These are phyloP conservation scores for Syzygium oleosum DNA, from an alignment of 345 rosid genomes.

Conservation along the genomic window DNA sequence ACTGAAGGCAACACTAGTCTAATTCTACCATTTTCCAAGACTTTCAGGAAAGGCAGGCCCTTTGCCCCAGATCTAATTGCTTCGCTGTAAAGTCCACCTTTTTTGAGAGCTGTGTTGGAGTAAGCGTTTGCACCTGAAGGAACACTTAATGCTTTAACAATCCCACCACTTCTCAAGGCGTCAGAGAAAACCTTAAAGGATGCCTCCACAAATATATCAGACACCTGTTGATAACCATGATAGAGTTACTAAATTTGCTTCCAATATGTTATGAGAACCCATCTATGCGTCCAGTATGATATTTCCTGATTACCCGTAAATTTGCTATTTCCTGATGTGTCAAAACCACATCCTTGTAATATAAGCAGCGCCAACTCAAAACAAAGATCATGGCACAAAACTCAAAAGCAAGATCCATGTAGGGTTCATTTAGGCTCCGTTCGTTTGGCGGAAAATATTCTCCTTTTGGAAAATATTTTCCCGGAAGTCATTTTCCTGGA, in stretches of 20 bases:
- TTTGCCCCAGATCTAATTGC: conserved; percentile 94
- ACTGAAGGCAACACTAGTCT: neutral
- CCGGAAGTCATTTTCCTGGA: too few relatives aligned
- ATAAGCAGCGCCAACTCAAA: neutral
- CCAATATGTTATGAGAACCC: neutral
- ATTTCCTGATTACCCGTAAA: neutral
- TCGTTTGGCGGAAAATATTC: too few relatives aligned
- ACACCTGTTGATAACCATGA: conserved; percentile 44
- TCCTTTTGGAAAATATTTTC: too few relatives aligned
- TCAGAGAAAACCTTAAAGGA: conserved; percentile 76
- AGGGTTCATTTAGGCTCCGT: neutral
- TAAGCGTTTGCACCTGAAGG: conserved; percentile 67
- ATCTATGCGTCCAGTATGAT: neutral
- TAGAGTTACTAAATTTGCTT: neutral
- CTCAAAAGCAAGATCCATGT: neutral
- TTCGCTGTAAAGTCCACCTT: conserved; percentile 79
- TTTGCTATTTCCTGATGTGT: neutral
- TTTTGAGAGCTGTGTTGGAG: conserved; percentile 86
- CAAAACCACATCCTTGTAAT: neutral
- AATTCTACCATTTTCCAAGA: conserved; percentile 69
- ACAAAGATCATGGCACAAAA: neutral
- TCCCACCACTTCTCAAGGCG: conserved; percentile 59
- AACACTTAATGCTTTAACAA: conserved; percentile 67
- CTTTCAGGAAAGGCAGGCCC: conserved; percentile 92
- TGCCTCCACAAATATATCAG: conserved; percentile 55